These are phyloP conservation scores for Ochromonas danica DNA, from an alignment of 108 stramenopile genomes.

Conservation along the genomic window DNA sequence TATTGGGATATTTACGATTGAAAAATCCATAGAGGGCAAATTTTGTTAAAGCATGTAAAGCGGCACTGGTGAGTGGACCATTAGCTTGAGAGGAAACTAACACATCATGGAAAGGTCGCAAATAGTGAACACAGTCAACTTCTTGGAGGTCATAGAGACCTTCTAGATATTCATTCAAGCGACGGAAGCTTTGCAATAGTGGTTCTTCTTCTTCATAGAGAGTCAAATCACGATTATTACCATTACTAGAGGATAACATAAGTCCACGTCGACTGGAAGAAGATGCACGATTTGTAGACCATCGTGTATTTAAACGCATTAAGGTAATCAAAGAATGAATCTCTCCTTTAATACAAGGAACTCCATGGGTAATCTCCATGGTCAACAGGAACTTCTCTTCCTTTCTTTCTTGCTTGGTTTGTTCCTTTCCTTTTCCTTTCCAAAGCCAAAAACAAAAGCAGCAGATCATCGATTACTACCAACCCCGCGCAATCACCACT, in stretches of 20 bases:
- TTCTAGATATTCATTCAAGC: constrained; percentile 58
- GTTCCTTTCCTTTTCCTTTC: no score
- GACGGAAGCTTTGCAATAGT: constrained; percentile 50
- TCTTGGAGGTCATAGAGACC: constrained; percentile 54
- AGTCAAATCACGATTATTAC: not conserved
- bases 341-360: constrained; percentile 55
- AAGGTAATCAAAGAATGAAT: constrained; percentile 62
- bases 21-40: constrained; percentile 62
- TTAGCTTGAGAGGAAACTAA: constrained; percentile 54
- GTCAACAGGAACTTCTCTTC: not conserved
- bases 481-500: no score
- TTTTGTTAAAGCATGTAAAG: constrained; percentile 58
- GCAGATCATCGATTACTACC: no score
- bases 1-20: constrained; percentile 49
- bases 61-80: constrained; percentile 59
- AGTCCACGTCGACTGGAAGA: constrained; percentile 49
- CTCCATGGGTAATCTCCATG: constrained; percentile 23
- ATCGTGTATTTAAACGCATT: constrained; percentile 58
- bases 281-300: constrained; percentile 56
- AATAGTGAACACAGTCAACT: constrained; percentile 52
- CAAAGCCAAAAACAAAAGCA: no score
- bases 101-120: constrained; percentile 59
- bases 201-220: constrained; percentile 54
- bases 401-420: no score
- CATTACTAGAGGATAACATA: not conserved